Percentiles rank a stretch among this genome's conserved stretches.
These are phyloP conservation scores for Arthrocladium fulminans DNA, from an alignment of 2,329 filamentous ascomycete genomes.

Conservation along the genomic window DNA sequence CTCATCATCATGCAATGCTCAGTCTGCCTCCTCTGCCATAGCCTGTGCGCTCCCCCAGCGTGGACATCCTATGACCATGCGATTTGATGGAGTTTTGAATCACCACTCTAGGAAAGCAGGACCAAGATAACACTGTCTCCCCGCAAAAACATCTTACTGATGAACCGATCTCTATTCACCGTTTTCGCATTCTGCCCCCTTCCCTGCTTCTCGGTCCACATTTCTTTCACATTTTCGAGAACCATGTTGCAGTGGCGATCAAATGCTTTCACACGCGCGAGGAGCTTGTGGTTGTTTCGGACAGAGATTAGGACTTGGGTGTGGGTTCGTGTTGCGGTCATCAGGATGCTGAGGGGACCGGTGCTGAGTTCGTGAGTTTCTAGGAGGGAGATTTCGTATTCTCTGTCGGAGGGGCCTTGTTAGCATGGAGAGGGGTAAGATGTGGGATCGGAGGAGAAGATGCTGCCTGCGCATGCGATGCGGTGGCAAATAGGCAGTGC, in stretches of 20 bases:
- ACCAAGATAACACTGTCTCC: conserved; percentile 85
- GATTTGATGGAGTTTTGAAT: neutral
- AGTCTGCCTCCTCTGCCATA: no score
- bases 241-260: conserved; percentile 99
- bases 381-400: conserved; percentile 79
- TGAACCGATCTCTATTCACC: conserved; percentile 96
- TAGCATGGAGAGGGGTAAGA: conserved; percentile 12
- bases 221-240: conserved; percentile 93
- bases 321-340: conserved; percentile 90
- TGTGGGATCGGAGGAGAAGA: neutral
- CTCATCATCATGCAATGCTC: no score
- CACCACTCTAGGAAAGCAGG: conserved; percentile 49
- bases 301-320: conserved; percentile 94
- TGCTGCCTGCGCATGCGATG: conserved; percentile 1
- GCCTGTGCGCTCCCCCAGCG: no score
- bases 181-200: conserved; percentile 81
- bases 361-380: conserved; percentile 73
- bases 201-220: conserved; percentile 94
- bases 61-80: neutral
- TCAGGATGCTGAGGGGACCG: conserved; percentile 82
- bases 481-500: no score
- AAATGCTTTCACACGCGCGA: conserved; percentile 96
- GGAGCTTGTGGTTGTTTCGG: conserved; percentile 95
- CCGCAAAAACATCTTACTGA: conserved; percentile 93
- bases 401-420: conserved; percentile 49